Evolutionary conservation across 2,329 filamentous ascomycete species (phyloP).

Genomic region (Zymoseptoria ardabiliae): DNA sequence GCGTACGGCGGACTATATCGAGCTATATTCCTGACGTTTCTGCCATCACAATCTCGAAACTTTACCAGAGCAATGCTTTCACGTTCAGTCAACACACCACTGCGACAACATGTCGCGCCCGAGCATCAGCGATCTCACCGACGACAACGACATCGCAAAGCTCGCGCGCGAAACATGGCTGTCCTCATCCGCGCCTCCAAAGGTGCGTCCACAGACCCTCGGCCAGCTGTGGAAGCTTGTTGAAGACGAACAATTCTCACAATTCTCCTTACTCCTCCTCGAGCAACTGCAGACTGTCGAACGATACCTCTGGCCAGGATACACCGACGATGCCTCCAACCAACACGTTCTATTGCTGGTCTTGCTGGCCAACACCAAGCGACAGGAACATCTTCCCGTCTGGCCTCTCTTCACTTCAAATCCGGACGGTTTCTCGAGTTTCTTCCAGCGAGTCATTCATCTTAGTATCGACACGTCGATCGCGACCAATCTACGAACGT

Average conservation of each 20-base stretch:
- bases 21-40: neutral
- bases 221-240: constrained; percentile 86
- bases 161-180: constrained; percentile 84
- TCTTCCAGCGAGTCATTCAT: constrained; percentile 85
- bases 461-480: constrained; percentile 59
- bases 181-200: constrained; percentile 53
- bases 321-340: constrained; percentile 72
- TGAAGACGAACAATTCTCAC: constrained; percentile 71
- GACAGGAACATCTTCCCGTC: constrained; percentile 74
- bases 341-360: constrained; percentile 83
- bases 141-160: constrained; percentile 57
- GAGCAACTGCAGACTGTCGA: constrained; percentile 90
- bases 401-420: constrained; percentile 79
- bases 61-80: neutral
- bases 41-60: neutral
- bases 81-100: neutral
- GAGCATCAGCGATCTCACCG: constrained; percentile 61
- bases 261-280: constrained; percentile 69
- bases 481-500: constrained; percentile 51
- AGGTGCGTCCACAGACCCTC: constrained; percentile 71
- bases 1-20: neutral
- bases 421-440: constrained; percentile 72
- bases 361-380: constrained; percentile 79
- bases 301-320: constrained; percentile 92
- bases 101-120: constrained; percentile 41